Percentiles rank a stretch among this genome's conserved stretches.
Conservation (phyloP, 2,329 filamentous ascomycete genomes). For the Talaromyces amestolkiae region DNA sequence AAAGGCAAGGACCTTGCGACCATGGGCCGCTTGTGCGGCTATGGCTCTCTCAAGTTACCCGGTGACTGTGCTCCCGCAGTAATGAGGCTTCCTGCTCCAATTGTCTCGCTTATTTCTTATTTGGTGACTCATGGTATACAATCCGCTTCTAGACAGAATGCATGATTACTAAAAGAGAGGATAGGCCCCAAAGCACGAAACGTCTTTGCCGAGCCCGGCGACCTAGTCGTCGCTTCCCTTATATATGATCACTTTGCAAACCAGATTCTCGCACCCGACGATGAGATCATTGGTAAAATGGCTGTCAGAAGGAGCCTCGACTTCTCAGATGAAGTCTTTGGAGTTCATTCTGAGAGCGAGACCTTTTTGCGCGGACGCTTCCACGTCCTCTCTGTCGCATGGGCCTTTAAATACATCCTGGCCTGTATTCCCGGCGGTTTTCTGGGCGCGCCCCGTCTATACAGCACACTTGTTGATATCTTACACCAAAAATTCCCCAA, state of each 20-base stretch:
- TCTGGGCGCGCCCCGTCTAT: slow-evolving; percentile 37
- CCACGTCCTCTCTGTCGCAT: slow-evolving; percentile 35
- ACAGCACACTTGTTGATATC: slow-evolving; percentile 32
- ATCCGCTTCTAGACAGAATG: background rate
- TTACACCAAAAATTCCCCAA: slow-evolving; percentile 24
- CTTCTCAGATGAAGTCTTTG: slow-evolving; percentile 30
- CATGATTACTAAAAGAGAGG: background rate
- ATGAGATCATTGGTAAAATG: slow-evolving; percentile 33
- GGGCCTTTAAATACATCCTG: slow-evolving; percentile 36
- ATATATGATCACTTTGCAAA: slow-evolving; percentile 42
- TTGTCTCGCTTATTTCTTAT: slow-evolving; percentile 42
- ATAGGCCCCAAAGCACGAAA: slow-evolving; percentile 30
- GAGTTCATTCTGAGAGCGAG: slow-evolving; percentile 17
- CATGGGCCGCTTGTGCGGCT: slow-evolving; percentile 44
- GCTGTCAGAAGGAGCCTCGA: slow-evolving; percentile 32
- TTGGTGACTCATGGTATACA: slow-evolving; percentile 37
- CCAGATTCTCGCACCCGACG: slow-evolving; percentile 39
- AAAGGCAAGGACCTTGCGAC: slow-evolving; percentile 39
- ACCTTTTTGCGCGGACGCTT: slow-evolving; percentile 21
- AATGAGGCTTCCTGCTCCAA: slow-evolving; percentile 43
- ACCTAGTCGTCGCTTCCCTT: slow-evolving; percentile 34
- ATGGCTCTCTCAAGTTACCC: slow-evolving; percentile 39
- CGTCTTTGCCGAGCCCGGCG: slow-evolving; percentile 37
- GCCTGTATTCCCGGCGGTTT: slow-evolving; percentile 40
- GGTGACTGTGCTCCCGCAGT: slow-evolving; percentile 37